Conservation (phyloP, 1,284 basidiomycete genomes). For the Cutaneotrichosporon cutaneum region DNA sequence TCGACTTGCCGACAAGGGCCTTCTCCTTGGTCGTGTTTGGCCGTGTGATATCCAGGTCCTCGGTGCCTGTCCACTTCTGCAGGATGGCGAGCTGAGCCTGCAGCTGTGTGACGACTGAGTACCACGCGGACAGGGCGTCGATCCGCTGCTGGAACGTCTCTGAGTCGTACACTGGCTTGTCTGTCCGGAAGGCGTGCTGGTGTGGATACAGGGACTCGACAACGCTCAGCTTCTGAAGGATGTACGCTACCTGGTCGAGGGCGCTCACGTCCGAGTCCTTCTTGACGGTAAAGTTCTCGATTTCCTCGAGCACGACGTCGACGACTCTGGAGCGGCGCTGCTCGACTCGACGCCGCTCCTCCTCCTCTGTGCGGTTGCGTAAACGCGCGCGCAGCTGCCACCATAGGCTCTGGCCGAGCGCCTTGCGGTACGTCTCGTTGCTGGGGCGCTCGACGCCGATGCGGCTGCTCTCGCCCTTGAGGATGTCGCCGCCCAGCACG, state of each 20-base stretch:
- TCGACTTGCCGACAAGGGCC: conserved; percentile 43
- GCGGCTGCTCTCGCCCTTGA: conserved; percentile 87
- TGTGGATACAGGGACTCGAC: conserved; percentile 85
- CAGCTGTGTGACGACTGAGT: conserved; percentile 72
- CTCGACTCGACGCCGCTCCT: conserved; percentile 77
- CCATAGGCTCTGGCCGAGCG: conserved; percentile 74
- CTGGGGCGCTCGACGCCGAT: conserved; percentile 69
- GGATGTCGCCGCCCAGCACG: conserved; percentile 85
- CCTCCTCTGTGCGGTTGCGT: conserved; percentile 72
- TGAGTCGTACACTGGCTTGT: conserved; percentile 70
- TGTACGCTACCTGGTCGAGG: conserved; percentile 67
- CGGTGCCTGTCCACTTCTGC: conserved; percentile 86
- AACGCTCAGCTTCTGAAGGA: conserved; percentile 76
- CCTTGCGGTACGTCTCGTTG: conserved; percentile 65
- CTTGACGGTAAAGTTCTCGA: conserved; percentile 65
- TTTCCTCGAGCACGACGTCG: conserved; percentile 78
- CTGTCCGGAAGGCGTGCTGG: conserved; percentile 72
- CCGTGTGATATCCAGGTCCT: conserved; percentile 80
- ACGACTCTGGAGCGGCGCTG: conserved; percentile 77
- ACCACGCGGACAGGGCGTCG: conserved; percentile 87
- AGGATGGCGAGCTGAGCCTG: conserved; percentile 74
- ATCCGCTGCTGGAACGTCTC: conserved; percentile 70
- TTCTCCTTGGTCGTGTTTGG: conserved; percentile 65
- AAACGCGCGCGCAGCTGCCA: conserved; percentile 84
- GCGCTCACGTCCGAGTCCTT: conserved; percentile 54